A percentile compares a stretch with the other conserved stretches of the same genome.
phyloP scores from a whole-genome alignment of 441 rosid species.

The Brassica hybrid region DNA sequence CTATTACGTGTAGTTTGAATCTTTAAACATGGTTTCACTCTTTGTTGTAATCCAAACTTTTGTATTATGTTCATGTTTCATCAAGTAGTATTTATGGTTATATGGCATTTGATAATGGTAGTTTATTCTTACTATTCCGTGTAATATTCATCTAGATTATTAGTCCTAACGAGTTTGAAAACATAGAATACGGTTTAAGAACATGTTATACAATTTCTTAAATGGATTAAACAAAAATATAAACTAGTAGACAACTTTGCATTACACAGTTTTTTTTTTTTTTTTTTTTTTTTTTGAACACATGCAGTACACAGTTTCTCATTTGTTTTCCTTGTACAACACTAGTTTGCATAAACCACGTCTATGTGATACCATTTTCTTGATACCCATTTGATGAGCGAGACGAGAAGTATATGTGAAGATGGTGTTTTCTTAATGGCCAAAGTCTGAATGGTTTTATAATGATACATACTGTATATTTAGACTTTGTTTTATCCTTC shows the following conservation, averaged over 20 bases:
- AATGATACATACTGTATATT: too few relatives aligned
- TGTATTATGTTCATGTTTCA: neutral
- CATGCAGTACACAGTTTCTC: too few relatives aligned
- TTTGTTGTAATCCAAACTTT: conserved; percentile 1
- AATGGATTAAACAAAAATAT: neutral
- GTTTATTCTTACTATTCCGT: neutral
- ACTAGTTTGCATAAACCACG: too few relatives aligned
- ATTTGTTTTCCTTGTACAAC: too few relatives aligned
- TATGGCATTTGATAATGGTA: neutral
- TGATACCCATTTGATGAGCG: too few relatives aligned
- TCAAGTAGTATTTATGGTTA: neutral
- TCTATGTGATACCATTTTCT: too few relatives aligned
- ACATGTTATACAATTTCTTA: neutral
- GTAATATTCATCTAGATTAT: neutral
- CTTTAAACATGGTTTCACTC: conserved; percentile 24
- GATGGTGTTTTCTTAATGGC: too few relatives aligned
- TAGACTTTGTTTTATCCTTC: too few relatives aligned
- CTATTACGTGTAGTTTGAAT: neutral
- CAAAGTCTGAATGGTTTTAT: too few relatives aligned
- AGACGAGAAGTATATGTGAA: too few relatives aligned
- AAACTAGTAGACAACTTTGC: neutral
- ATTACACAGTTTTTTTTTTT: too few relatives aligned
- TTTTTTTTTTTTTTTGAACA: too few relatives aligned
- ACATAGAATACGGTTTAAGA: neutral
- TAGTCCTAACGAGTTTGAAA: neutral